phyloP scores from a whole-genome alignment of 495 filamentous ascomycete species.

The Talaromyces nanjingensis region DNA sequence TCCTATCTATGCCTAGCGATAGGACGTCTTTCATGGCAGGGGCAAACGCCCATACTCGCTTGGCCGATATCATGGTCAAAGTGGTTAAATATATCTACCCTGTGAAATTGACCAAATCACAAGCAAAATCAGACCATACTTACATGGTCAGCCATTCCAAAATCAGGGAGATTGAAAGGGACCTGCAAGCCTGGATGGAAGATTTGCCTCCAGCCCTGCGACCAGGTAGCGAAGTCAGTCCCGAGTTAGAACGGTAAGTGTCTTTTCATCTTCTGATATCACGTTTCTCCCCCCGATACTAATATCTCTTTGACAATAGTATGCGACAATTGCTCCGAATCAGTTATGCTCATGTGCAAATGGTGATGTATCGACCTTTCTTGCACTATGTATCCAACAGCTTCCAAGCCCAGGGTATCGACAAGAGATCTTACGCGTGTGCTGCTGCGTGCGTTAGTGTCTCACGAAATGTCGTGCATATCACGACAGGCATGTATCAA shows the following conservation, averaged over 20 bases:
- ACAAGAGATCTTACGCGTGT: constrained; percentile 84
- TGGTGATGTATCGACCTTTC: constrained; percentile 93
- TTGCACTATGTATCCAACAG: constrained; percentile 84
- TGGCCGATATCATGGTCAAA: constrained; percentile 75
- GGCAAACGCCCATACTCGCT: constrained; percentile 73
- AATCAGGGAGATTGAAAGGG: constrained; percentile 83
- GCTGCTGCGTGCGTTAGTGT: constrained; percentile 89
- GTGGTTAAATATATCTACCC: constrained; percentile 89
- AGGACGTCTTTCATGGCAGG: constrained; percentile 69
- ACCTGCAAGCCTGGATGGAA: constrained; percentile 81
- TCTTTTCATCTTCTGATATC: not conserved
- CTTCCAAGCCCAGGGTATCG: constrained; percentile 58
- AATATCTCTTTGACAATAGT: constrained; percentile 35
- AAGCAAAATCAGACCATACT: constrained; percentile 46
- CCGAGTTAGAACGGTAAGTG: constrained; percentile 68
- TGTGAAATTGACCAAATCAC: constrained; percentile 56
- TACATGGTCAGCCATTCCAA: constrained; percentile 86
- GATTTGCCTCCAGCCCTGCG: constrained; percentile 65
- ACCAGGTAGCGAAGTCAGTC: constrained; percentile 65
- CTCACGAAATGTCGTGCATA: constrained; percentile 89
- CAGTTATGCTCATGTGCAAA: constrained; percentile 83
- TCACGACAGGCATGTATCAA: constrained; percentile 82
- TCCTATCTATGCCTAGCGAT: constrained; percentile 68
- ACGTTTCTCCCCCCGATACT: not conserved
- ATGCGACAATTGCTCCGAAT: constrained; percentile 83